phyloP scores from a whole-genome alignment of 441 rosid species.

The Croton laevigatus region DNA sequence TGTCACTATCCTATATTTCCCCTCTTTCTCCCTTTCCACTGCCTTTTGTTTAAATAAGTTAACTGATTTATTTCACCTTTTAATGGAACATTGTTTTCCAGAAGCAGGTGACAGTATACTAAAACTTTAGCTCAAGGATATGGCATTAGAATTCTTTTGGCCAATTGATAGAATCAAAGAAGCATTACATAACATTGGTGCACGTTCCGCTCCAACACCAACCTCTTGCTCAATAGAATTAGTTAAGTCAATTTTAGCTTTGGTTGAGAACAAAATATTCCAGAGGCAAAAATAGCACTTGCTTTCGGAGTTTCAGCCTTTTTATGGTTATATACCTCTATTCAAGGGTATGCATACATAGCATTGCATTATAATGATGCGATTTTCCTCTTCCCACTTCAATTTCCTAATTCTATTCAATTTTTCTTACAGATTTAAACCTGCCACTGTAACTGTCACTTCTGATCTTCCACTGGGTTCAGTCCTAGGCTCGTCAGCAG shows the following conservation, averaged over 20 bases:
- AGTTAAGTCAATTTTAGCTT: slow-evolving; percentile 40
- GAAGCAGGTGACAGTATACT: slow-evolving; percentile 50
- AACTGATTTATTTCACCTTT: not conserved
- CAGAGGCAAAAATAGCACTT: slow-evolving; percentile 63
- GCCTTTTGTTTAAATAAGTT: no score
- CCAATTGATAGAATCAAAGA: slow-evolving; percentile 52
- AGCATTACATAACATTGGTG: slow-evolving; percentile 38
- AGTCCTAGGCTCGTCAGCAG: slow-evolving; percentile 94
- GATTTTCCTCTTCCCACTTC: not conserved
- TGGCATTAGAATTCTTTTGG: slow-evolving; percentile 73
- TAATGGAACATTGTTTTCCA: slow-evolving; percentile 15
- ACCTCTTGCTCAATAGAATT: slow-evolving; percentile 52
- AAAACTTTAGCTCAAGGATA: slow-evolving; percentile 55
- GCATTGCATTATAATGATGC: slow-evolving; percentile 10
- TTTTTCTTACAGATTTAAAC: slow-evolving; percentile 51
- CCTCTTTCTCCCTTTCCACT: no score
- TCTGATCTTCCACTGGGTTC: slow-evolving; percentile 90
- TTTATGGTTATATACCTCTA: slow-evolving; percentile 82
- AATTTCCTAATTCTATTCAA: slow-evolving; percentile 18
- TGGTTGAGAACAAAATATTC: slow-evolving; percentile 70
- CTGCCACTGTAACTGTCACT: slow-evolving; percentile 59
- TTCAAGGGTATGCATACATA: slow-evolving; percentile 61
- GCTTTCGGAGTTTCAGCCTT: slow-evolving; percentile 73
- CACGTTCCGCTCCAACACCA: slow-evolving; percentile 45
- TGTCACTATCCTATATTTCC: no score